phyloP scores from a whole-genome alignment of 163 green algal genomes.

The Scenedesmus sp. region DNA sequence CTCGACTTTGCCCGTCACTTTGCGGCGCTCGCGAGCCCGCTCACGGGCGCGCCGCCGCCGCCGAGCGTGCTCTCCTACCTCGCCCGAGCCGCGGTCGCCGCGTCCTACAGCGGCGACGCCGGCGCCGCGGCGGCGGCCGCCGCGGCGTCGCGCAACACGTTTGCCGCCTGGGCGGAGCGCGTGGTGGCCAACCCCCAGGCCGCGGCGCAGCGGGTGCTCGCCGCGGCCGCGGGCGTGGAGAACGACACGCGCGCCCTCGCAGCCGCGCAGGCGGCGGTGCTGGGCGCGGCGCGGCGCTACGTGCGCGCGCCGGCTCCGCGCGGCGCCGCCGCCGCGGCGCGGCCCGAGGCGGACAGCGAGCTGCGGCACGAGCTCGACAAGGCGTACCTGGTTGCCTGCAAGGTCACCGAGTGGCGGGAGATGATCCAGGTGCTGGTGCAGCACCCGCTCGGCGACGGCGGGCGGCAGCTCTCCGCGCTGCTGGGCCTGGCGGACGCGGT shows the following conservation, averaged over 20 bases:
- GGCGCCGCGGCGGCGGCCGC: conserved; percentile 18
- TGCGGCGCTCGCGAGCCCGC: neutral
- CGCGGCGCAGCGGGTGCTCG: conserved; percentile 21
- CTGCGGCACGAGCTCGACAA: conserved; percentile 25
- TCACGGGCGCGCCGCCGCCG: neutral
- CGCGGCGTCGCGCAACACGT: conserved; percentile 33
- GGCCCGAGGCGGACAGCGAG: neutral
- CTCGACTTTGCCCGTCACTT: conserved; percentile 29
- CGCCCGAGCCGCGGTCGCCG: conserved; percentile 18
- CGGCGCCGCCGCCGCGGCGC: neutral
- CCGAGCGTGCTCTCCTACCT: neutral
- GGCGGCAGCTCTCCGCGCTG: conserved; percentile 17
- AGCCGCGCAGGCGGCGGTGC: conserved; percentile 25
- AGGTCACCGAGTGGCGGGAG: conserved; percentile 30
- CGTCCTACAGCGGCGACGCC: conserved; percentile 22
- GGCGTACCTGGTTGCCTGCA: conserved; percentile 35
- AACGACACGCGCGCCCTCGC: no score
- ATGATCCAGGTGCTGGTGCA: conserved; percentile 35
- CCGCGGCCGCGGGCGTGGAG: no score
- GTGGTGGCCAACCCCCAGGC: conserved; percentile 2
- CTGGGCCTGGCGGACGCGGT: conserved; percentile 20
- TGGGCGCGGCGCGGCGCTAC: conserved; percentile 15
- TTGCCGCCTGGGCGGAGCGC: conserved; percentile 15
- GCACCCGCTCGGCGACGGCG: conserved; percentile 7
- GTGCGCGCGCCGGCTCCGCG: neutral